Evolutionary conservation across 2,329 filamentous ascomycete species (phyloP), one percentile per base, ranked within the genome.

Genomic region (Mycosphaerelloides madeirae): DNA sequence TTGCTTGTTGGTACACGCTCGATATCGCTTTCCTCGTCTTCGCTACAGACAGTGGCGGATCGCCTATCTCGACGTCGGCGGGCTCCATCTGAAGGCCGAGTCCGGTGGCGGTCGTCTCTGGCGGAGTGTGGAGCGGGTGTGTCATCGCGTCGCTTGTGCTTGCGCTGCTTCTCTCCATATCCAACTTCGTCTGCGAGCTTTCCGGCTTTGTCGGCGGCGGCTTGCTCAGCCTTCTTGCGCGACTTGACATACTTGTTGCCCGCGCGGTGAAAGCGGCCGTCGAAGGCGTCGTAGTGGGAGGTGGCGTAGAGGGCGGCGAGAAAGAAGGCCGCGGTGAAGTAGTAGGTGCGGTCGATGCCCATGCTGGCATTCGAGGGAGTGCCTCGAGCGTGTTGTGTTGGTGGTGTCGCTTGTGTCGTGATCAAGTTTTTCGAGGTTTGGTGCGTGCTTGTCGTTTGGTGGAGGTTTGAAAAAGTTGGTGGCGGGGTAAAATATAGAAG

Each of bases 341-440:
- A 63, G 58, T 62, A 62, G 34, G 60, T 49, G 2, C 53, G 46
- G 29, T 50, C 57, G 38, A 63, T 55, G 31, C 50, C 52, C 59
- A 63, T 25, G 34, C 33, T 46, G 18, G 41, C 45, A 49, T 50
- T 40, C 37, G 29, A 18, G 6, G 20, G 35, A 35, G 14, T 29
- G 5, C 20, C 22, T n/a, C 18, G 19, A 33, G 22, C 41, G 40
- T 13, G 11, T 35, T 12, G 14, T 42, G 46, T 32, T 19, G 35
- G 16, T 31, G 13, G 11, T 31, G 35, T 37, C 25, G 33, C 7
- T n/a, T 18, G 12, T 28, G 13, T 22, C 29, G 37, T 16, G 3
- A 14, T 35, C n/a, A 32, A 14, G n/a, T n/a, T n/a, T n/a, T n/a
- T n/a, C n/a, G n/a, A n/a, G n/a, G n/a, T n/a, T n/a, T n/a, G n/a